Conservation (phyloP, 2,329 filamentous ascomycete species). For the Pseudohalonectria lignicola region DNA sequence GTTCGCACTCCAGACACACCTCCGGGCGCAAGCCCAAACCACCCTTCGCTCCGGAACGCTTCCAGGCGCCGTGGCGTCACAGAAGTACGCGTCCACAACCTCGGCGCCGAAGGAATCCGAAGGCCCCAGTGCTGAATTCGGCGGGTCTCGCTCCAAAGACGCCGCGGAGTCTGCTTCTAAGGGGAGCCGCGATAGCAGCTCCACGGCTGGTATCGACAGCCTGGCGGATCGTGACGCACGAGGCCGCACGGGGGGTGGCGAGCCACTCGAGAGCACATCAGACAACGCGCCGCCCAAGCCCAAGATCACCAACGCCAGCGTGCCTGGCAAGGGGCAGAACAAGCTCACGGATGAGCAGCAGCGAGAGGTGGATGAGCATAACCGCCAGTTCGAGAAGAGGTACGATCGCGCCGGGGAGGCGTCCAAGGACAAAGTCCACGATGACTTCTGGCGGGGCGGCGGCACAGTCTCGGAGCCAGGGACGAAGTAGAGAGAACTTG, state of each 20-base stretch:
- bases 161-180: conserved; percentile 16
- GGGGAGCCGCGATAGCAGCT: conserved; percentile 3
- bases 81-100: background rate
- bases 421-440: conserved; percentile 38
- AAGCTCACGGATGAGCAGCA: conserved; percentile 38
- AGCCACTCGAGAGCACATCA: conserved; percentile 19
- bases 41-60: no score
- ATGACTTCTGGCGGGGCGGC: conserved; percentile 37
- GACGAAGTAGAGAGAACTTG: background rate
- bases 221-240: conserved; percentile 18
- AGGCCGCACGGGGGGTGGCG: conserved; percentile 27
- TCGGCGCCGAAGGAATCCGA: conserved; percentile 14
- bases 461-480: conserved; percentile 15
- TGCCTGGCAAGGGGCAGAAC: conserved; percentile 20
- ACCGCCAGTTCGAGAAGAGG: conserved; percentile 42
- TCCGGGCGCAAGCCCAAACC: no score
- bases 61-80: no score
- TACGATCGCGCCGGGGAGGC: conserved; percentile 34
- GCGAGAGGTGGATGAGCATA: conserved; percentile 47
- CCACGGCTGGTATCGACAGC: conserved; percentile 12
- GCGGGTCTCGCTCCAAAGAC: conserved; percentile 24
- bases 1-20: no score
- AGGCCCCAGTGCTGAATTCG: conserved; percentile 13
- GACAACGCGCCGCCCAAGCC: conserved; percentile 28
- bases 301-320: conserved; percentile 38